A percentile compares a stretch with the other conserved stretches of the same genome.
These are phyloP conservation scores for Clonostachys byssicola DNA, from an alignment of 2,329 filamentous ascomycete species.

Conservation along the genomic window DNA sequence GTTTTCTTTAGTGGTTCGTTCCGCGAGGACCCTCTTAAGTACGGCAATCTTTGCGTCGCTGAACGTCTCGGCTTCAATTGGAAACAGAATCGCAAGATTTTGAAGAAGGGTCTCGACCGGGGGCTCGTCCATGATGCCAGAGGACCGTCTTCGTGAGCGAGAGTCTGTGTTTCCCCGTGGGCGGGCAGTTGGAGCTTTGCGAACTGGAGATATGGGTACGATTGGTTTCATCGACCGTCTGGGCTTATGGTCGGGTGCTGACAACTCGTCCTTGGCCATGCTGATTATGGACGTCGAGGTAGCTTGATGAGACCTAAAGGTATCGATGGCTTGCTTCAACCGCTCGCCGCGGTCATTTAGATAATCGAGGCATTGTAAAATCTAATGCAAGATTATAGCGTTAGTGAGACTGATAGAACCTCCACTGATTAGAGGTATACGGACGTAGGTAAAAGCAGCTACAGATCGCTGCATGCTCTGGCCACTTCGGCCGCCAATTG, in stretches of 20 bases:
- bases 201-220: conserved; percentile 25
- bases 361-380: conserved; percentile 39
- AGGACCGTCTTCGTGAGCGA: conserved; percentile 25
- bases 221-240: conserved; percentile 12
- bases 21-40: conserved; percentile 27
- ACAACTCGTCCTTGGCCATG: conserved; percentile 38
- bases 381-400: background rate
- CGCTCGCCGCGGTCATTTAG: conserved; percentile 40
- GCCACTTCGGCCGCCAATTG: conserved; percentile 35
- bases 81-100: conserved; percentile 37
- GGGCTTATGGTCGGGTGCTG: conserved; percentile 10
- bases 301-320: conserved; percentile 39
- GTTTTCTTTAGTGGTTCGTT: conserved; percentile 34
- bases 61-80: conserved; percentile 19
- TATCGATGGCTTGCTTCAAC: conserved; percentile 34
- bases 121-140: conserved; percentile 26
- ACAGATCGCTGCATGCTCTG: conserved; percentile 38
- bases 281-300: conserved; percentile 31
- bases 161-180: conserved; percentile 18
- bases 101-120: conserved; percentile 44
- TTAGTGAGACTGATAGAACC: background rate
- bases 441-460: conserved; percentile 46
- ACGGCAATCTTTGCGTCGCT: conserved; percentile 15
- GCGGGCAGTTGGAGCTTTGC: conserved; percentile 24
- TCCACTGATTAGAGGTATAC: conserved; percentile 8